Evolutionary conservation across 495 filamentous ascomycete genomes (phyloP), one percentile per base, ranked within the genome.

Genomic region (Aspergillus olivimuriae): DNA sequence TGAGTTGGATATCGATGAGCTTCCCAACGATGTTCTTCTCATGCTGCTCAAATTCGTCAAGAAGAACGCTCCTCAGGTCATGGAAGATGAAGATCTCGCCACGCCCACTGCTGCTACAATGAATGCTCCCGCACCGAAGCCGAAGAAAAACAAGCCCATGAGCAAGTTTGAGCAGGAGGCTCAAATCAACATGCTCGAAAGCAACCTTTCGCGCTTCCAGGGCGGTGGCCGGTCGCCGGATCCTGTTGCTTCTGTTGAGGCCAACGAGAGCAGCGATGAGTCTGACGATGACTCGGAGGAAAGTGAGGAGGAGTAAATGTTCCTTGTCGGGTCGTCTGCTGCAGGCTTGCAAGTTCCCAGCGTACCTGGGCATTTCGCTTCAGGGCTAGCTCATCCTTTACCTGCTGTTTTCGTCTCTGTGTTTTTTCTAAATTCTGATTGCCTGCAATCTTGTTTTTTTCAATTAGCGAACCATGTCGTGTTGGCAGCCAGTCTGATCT

Each of bases 91-190:
- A 22, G 63, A 70, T 3, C 39, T 53, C 41, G 45, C 51, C 41
- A 44, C 46, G 51, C 34, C 67, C 54, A 41, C 72, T 55, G n/a
- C 52, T 56, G 48, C 66, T 38, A 48, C 68, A 19, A 75, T 70
- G 19, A 74, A 70, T 17, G 65, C 75, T 12, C 69, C 78, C 0
- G 59, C 77, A 11, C 62, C 76, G 6, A 87, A 87, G 64, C 77
- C 84, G 12, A 95, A 94, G 72, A 98, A 98, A 76, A 95, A 98
- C 68, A 97, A 96, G 74, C 92, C 92, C 0, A 98, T 97, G 92
- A 91, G 84, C 70, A 91, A 89, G 63, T 72, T 67, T 16, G 91
- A 98, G 65, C 92, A 98, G 64, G 89, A 96, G 58, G 80, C 82
- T 7, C 84, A 83, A 52, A 94, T 98, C 58, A 76, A 81, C 40